These are phyloP conservation scores for Ganoderma leucocontextum DNA, from an alignment of 1,284 basidiomycete species.

Conservation along the genomic window DNA sequence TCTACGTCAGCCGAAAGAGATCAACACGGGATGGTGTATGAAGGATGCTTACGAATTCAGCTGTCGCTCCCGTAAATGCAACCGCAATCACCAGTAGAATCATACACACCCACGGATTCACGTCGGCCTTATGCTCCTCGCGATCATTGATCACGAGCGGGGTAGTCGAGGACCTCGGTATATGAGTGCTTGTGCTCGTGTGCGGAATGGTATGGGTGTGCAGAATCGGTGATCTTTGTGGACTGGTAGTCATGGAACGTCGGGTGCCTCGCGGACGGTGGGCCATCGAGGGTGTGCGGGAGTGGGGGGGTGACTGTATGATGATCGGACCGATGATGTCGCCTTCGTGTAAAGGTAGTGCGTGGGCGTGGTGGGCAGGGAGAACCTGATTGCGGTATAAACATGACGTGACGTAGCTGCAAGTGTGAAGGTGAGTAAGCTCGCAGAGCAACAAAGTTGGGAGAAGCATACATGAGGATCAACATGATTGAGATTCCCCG, in stretches of 20 bases:
- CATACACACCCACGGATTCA: slow-evolving; percentile 66
- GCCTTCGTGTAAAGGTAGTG: neutral
- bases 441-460: neutral
- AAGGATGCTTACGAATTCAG: slow-evolving; percentile 63
- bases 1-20: neutral
- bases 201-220: neutral
- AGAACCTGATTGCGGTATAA: slow-evolving; percentile 69
- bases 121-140: slow-evolving; percentile 53
- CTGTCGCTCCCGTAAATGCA: slow-evolving; percentile 68
- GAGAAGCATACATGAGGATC: slow-evolving; percentile 57
- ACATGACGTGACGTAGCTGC: slow-evolving; percentile 56
- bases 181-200: slow-evolving; percentile 40
- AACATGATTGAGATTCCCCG: slow-evolving; percentile 68
- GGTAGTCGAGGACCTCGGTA: slow-evolving; percentile 52
- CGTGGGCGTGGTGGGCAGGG: neutral
- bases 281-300: neutral
- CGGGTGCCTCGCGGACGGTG: neutral
- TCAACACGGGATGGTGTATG: too few species aligned
- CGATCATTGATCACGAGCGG: slow-evolving; percentile 50
- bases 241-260: neutral
- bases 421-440: neutral
- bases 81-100: slow-evolving; percentile 58
- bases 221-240: neutral
- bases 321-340: neutral
- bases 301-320: neutral